A percentile compares a stretch with the other conserved stretches of the same genome.
Conservation (phyloP, 2,329 filamentous ascomycete species). For the Hypoxylon sp. region DNA sequence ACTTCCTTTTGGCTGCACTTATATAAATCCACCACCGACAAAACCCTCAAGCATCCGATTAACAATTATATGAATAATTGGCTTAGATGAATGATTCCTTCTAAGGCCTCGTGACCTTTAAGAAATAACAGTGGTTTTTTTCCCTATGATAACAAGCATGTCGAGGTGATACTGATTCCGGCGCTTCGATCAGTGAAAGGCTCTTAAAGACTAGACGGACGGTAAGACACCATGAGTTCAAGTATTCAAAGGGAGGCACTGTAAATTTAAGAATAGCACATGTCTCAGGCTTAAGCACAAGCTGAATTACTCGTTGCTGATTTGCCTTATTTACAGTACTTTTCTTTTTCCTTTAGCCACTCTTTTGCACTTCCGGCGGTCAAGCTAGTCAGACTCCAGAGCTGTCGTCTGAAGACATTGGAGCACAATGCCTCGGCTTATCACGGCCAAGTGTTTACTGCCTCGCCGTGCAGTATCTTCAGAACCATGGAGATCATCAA, state of each 20-base stretch:
- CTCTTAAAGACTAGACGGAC: not conserved
- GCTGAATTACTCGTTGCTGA: not conserved
- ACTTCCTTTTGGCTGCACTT: not conserved
- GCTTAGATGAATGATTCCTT: not conserved
- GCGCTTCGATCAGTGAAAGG: conserved; percentile 1
- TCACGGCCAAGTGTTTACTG: not conserved
- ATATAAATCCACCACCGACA: conserved; percentile 3
- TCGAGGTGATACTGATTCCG: not conserved
- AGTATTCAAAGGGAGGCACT: not conserved
- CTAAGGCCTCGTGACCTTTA: not conserved
- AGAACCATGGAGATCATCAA: conserved; percentile 10
- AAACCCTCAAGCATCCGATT: not conserved
- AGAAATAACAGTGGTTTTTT: not conserved
- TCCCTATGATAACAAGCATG: not conserved
- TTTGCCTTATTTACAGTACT: not conserved
- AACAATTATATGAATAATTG: too few species aligned
- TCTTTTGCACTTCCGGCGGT: not conserved
- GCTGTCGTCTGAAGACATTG: not conserved
- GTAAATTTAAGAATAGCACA: not conserved
- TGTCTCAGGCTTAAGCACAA: not conserved
- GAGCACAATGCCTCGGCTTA: conserved; percentile 22
- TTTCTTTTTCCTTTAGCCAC: not conserved
- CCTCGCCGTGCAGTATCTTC: not conserved
- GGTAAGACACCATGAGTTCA: not conserved
- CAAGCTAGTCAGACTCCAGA: conserved; percentile 15